Evolutionary conservation across 768 basidiomycete species (phyloP).

Genomic region (Leccinum disarticulatum): DNA sequence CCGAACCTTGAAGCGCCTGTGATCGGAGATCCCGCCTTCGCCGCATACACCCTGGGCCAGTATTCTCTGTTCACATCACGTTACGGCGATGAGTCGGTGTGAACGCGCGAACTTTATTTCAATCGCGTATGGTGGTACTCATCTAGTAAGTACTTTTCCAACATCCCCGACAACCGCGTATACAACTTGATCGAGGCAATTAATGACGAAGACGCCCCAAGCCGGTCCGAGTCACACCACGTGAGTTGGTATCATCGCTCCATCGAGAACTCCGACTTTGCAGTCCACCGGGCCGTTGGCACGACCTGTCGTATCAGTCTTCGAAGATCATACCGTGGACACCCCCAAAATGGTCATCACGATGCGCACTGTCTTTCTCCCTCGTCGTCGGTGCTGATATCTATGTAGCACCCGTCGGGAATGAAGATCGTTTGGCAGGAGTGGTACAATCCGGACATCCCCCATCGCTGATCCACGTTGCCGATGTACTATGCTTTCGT

Average conservation of each 20-base stretch:
- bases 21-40: too few species aligned
- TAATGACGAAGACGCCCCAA: constrained; percentile 32
- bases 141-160: too few species aligned
- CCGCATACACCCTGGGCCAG: too few species aligned
- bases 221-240: constrained; percentile 51
- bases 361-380: constrained; percentile 45
- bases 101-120: too few species aligned
- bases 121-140: too few species aligned
- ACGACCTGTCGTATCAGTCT: constrained; percentile 44
- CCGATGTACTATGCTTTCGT: constrained; percentile 39
- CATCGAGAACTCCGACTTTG: too few species aligned
- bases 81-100: too few species aligned
- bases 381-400: constrained; percentile 52
- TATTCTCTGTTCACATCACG: too few species aligned
- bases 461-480: constrained; percentile 60
- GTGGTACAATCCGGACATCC: constrained; percentile 71
- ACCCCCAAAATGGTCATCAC: constrained; percentile 39
- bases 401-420: constrained; percentile 49
- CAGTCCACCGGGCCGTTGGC: constrained; percentile 50
- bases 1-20: too few species aligned
- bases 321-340: constrained; percentile 25
- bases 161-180: too few species aligned
- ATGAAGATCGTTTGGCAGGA: constrained; percentile 58
- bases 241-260: constrained; percentile 34
- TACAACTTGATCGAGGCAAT: constrained; percentile 41